phyloP scores from a whole-genome alignment of 257 asterid species.

The Solanum chilense region DNA sequence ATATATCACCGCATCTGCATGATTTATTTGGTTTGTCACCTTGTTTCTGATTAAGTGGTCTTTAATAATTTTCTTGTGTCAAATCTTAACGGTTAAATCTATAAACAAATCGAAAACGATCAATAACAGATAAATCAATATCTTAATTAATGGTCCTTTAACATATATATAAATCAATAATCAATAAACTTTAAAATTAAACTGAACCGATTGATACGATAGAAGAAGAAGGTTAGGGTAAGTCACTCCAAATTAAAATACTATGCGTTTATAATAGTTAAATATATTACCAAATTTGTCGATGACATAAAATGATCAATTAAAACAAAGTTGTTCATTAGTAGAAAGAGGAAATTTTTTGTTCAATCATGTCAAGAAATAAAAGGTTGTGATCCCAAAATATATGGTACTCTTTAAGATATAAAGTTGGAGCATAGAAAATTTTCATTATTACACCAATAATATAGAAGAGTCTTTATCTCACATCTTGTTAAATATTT shows the following conservation, averaged over 20 bases:
- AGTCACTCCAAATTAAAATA: background rate
- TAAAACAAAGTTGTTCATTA: background rate
- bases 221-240: background rate
- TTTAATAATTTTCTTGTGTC: background rate
- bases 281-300: background rate
- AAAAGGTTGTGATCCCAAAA: background rate
- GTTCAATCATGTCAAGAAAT: slow-evolving; percentile 1
- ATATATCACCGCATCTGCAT: background rate
- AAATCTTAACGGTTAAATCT: too few species aligned
- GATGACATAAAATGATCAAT: background rate
- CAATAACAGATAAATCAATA: background rate
- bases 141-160: background rate
- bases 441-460: background rate
- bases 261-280: background rate
- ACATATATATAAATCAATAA: background rate
- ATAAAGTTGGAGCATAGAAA: background rate
- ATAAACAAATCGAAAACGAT: background rate
- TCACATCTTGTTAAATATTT: background rate
- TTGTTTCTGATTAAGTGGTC: too few species aligned
- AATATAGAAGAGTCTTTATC: background rate
- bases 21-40: too few species aligned
- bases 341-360: background rate
- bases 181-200: too few species aligned
- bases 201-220: background rate
- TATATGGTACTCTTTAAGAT: background rate